Conservation (phyloP, 768 basidiomycete genomes). For the Tulasnella sp. region DNA sequence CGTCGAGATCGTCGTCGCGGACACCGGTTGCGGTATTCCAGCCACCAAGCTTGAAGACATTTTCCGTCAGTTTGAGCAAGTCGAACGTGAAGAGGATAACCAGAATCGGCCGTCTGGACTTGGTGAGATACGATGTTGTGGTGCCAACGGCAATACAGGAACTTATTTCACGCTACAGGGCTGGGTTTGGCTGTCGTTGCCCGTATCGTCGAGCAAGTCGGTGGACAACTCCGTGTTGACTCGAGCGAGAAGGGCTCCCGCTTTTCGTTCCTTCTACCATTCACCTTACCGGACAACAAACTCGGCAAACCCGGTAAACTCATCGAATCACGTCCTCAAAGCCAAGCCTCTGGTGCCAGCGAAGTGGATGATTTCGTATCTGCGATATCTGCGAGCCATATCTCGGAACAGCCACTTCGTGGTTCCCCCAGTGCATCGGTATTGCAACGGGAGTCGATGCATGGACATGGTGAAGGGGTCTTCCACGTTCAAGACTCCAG, state of each 20-base stretch:
- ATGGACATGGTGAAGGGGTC: conserved; percentile 16
- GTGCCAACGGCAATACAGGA: not conserved
- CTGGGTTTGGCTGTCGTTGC: conserved; percentile 72
- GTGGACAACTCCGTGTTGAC: conserved; percentile 67
- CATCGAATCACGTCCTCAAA: not conserved
- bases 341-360: conserved; percentile 18
- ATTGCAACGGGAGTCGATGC: conserved; percentile 3
- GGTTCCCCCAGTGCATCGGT: not conserved
- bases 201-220: conserved; percentile 64
- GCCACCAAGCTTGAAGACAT: conserved; percentile 55
- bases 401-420: conserved; percentile 17
- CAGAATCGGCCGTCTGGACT: conserved; percentile 32
- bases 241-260: conserved; percentile 56
- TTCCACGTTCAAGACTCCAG: conserved; percentile 20
- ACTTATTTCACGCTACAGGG: conserved; percentile 29
- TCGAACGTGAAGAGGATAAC: conserved; percentile 38
- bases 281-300: conserved; percentile 33
- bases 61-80: conserved; percentile 69
- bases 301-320: conserved; percentile 13
- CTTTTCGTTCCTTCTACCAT: conserved; percentile 61
- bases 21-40: conserved; percentile 63
- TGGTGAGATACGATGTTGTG: no score
- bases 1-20: conserved; percentile 57
- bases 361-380: conserved; percentile 40
- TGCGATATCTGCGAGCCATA: conserved; percentile 33